phyloP scores from a whole-genome alignment of 768 basidiomycete genomes.

The Mycena indigotica region DNA sequence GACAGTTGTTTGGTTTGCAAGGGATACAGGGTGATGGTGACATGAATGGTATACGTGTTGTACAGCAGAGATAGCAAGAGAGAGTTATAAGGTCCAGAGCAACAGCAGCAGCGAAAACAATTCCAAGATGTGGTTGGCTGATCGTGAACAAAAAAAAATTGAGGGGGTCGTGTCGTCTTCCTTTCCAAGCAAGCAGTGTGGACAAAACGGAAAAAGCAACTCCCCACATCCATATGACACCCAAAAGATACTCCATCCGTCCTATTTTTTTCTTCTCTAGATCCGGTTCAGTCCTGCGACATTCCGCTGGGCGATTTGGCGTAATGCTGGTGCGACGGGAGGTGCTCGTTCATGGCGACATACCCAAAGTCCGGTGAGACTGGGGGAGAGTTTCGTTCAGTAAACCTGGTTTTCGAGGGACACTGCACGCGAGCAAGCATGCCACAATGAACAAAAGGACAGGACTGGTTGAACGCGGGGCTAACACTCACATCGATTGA shows the following conservation, averaged over 20 bases:
- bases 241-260: no score
- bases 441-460: conserved; percentile 13
- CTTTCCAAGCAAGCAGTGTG: conserved; percentile 13
- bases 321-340: conserved; percentile 55
- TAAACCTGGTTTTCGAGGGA: conserved; percentile 38
- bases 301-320: conserved; percentile 58
- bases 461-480: conserved; percentile 2
- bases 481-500: conserved; percentile 76
- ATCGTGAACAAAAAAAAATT: conserved; percentile 7
- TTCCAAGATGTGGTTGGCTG: conserved; percentile 36
- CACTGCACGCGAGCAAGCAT: conserved; percentile 9
- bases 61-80: conserved; percentile 19
- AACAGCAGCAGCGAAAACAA: conserved; percentile 29
- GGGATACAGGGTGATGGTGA: conserved; percentile 15
- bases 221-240: background rate
- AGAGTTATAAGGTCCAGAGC: conserved; percentile 24
- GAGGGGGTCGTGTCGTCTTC: conserved; percentile 14
- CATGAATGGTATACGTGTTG: conserved; percentile 21
- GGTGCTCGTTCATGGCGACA: conserved; percentile 79
- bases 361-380: conserved; percentile 87
- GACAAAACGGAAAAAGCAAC: conserved; percentile 9
- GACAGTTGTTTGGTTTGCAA: conserved; percentile 10
- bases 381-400: conserved; percentile 52
- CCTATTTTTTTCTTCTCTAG: no score
- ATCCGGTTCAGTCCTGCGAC: no score